Evolutionary conservation across 108 stramenopile species (phyloP).

Genomic region (Parietichytrium sp.): DNA sequence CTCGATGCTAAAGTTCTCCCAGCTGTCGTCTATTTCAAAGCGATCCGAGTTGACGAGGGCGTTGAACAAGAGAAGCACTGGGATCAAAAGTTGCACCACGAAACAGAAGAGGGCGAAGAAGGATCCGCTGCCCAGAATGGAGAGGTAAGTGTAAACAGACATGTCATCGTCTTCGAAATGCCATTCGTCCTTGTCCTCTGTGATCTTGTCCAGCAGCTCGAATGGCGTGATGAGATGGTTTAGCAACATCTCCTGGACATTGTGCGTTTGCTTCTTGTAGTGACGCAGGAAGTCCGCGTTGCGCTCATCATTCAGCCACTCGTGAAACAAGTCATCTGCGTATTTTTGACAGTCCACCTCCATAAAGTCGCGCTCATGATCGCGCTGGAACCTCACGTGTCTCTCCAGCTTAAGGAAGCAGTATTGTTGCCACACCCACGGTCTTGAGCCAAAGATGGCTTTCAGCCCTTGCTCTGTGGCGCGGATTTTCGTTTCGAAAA

Average conservation of each 20-base stretch:
- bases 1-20: not conserved
- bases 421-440: slow-evolving; percentile 64
- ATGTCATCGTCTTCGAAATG: slow-evolving; percentile 46
- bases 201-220: slow-evolving; percentile 14
- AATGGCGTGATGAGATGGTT: slow-evolving; percentile 42
- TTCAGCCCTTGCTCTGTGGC: slow-evolving; percentile 41
- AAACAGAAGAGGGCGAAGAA: slow-evolving; percentile 49
- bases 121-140: slow-evolving; percentile 54
- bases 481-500: not conserved
- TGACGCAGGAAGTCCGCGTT: slow-evolving; percentile 51
- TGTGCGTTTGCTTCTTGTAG: slow-evolving; percentile 43
- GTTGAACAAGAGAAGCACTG: slow-evolving; percentile 37
- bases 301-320: slow-evolving; percentile 50
- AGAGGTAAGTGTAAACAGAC: slow-evolving; percentile 56
- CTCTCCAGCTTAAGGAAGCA: slow-evolving; percentile 56
- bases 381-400: slow-evolving; percentile 55
- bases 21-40: not conserved
- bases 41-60: slow-evolving; percentile 23
- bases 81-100: slow-evolving; percentile 53
- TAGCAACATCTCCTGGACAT: slow-evolving; percentile 17
- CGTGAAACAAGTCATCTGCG: slow-evolving; percentile 52
- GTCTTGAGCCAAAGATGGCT: slow-evolving; percentile 55
- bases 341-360: slow-evolving; percentile 50
- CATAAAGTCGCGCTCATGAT: slow-evolving; percentile 55
- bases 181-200: slow-evolving; percentile 45